Percentiles rank a stretch among this genome's conserved stretches.
These are phyloP conservation scores for Turnera subulata DNA, from an alignment of 345 rosid genomes.

Conservation along the genomic window DNA sequence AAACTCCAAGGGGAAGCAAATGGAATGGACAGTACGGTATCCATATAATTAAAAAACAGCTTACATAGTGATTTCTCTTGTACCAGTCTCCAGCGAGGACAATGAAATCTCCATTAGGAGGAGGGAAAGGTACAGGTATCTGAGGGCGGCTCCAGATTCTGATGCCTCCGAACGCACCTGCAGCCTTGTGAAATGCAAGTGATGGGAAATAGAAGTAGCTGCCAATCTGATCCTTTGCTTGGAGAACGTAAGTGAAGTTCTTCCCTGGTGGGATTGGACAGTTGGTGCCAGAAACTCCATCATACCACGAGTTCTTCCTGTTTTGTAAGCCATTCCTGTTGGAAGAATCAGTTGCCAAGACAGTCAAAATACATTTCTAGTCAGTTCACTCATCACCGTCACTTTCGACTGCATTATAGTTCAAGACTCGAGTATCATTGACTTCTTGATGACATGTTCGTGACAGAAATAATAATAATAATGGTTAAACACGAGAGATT, in stretches of 20 bases:
- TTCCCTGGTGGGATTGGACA: slow-evolving; percentile 72
- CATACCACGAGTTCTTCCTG: slow-evolving; percentile 78
- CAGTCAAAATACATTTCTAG: neutral
- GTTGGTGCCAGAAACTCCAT: slow-evolving; percentile 73
- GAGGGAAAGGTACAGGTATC: slow-evolving; percentile 71
- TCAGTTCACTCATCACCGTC: neutral
- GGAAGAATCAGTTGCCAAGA: neutral
- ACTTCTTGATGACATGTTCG: too few species aligned
- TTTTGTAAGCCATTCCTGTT: slow-evolving; percentile 80
- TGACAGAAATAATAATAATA: too few species aligned
- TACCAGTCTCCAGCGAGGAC: slow-evolving; percentile 77
- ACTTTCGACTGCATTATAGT: too few species aligned
- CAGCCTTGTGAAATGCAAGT: slow-evolving; percentile 76
- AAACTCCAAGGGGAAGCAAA: neutral
- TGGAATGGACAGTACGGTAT: neutral
- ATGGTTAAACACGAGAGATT: too few species aligned
- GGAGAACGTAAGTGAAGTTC: slow-evolving; percentile 71
- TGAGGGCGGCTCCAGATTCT: slow-evolving; percentile 55
- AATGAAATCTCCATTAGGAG: slow-evolving; percentile 70
- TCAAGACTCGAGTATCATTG: too few species aligned
- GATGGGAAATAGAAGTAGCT: slow-evolving; percentile 79
- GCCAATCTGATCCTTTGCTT: slow-evolving; percentile 82
- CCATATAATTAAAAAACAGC: slow-evolving; percentile 3
- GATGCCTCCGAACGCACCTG: slow-evolving; percentile 75
- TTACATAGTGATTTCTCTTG: slow-evolving; percentile 55